Base-by-base conservation (phyloP, 2,329 filamentous ascomycete genomes). In the Elsinoe necatrix region DNA sequence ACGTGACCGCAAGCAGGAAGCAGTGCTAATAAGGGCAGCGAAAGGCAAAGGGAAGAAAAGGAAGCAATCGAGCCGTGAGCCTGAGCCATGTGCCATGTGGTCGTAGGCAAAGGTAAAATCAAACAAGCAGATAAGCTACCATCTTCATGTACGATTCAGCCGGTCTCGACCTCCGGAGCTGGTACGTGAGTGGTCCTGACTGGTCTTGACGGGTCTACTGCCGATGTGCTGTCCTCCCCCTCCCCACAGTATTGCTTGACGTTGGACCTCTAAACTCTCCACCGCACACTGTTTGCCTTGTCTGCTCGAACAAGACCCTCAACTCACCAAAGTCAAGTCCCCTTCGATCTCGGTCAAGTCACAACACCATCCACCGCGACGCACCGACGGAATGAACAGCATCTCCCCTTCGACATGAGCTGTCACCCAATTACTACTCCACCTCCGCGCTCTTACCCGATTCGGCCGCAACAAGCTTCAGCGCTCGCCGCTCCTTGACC, bases 211-310 rank as follows among this genome's bases (percentile, higher is more conserved):
- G 9, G 34, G 27, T 29, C 27, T 9, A 6, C 4, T 43, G 39
- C 39, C 16, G 39, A 23, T 48, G 43, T 48, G 43, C 43, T 48
- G 43, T 48, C 43, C 41, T 50, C 45, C 45, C 45, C 45, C 45
- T 35, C 48, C 48, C 48, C 48, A 52, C 48, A 52, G 48, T 52
- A 52, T 52, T 52, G 48, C 48, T 52, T 52, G 48, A 52, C 48
- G 48, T 52, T 52, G 45, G 48, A 52, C 48, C 48, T 52, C 34
- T 39, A 39, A 52, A 39, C 48, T 34, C 48, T 37, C 48, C 29
- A 39, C 31, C 48, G 20, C 20, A 25, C 37, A 52, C 48, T 39
- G 48, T 52, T 52, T 52, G 48, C 48, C 21, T 52, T 29, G 48
- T 34, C 45, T 50, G 45, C 27, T 50, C 45, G 8, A 34, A 50